Conservation (phyloP, 495 filamentous ascomycete genomes). For the Penicillium mononematosum region DNA sequence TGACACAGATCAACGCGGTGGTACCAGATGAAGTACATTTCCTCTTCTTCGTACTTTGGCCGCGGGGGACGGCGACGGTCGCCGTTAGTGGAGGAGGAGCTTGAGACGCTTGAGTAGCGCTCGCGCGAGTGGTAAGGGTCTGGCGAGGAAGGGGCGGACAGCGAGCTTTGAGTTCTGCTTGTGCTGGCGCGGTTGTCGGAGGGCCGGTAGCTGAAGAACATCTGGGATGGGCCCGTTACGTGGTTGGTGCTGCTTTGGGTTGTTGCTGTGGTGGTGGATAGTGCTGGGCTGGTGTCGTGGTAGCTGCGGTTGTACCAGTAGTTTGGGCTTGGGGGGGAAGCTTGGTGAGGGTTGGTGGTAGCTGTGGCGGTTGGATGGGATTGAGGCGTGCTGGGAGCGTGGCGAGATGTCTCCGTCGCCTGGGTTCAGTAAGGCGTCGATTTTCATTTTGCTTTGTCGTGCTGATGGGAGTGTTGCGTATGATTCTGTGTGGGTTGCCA, state of each 20-base stretch:
- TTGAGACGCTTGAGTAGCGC: conserved; percentile 45
- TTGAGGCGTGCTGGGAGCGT: conserved; percentile 25
- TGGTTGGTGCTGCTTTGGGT: conserved; percentile 18
- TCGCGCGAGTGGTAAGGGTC: conserved; percentile 39
- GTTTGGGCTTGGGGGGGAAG: conserved; percentile 34
- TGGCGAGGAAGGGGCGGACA: conserved; percentile 32
- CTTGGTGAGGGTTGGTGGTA: conserved; percentile 25
- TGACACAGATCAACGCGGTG: conserved; percentile 53
- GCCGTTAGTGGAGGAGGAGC: conserved; percentile 28
- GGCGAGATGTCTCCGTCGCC: conserved; percentile 22
- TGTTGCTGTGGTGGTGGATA: conserved; percentile 15
- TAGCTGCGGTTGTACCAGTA: conserved; percentile 33
- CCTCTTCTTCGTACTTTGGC: conserved; percentile 52
- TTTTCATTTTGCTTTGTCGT: conserved; percentile 42
- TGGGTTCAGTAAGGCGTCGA: conserved; percentile 41
- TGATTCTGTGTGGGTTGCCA: conserved; percentile 22
- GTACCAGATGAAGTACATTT: conserved; percentile 58
- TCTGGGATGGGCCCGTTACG: conserved; percentile 18
- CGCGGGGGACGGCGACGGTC: conserved; percentile 47
- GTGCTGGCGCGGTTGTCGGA: conserved; percentile 6
- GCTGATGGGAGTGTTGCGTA: conserved; percentile 24
- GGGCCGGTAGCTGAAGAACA: conserved; percentile 27
- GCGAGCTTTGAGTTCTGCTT: conserved; percentile 10
- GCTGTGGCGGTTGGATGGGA: conserved; percentile 16
- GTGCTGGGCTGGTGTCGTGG: conserved; percentile 26